phyloP scores from a whole-genome alignment of 345 rosid genomes.

The Syzygium grande region DNA sequence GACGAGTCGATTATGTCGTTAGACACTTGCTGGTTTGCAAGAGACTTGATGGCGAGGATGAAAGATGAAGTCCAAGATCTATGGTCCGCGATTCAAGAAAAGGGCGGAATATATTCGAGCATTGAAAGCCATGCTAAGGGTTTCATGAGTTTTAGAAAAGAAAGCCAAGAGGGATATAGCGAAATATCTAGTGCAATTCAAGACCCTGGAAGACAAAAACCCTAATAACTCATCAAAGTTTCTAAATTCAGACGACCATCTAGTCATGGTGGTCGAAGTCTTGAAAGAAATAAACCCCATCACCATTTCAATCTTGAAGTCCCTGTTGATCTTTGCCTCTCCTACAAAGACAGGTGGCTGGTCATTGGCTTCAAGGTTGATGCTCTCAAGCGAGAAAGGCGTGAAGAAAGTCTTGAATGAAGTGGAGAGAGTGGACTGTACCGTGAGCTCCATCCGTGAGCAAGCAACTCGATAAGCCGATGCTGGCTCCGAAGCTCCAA shows the following conservation, averaged over 20 bases:
- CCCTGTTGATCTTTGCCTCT: slow-evolving; percentile 36
- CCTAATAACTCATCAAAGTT: not conserved
- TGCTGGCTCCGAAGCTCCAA: slow-evolving; percentile 13
- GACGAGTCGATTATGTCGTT: slow-evolving; percentile 27
- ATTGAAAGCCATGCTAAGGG: slow-evolving; percentile 22
- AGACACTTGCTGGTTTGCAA: slow-evolving; percentile 24
- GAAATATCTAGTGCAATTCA: slow-evolving; percentile 31
- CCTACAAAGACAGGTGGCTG: slow-evolving; percentile 25
- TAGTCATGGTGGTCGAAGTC: slow-evolving; percentile 8
- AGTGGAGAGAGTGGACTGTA: slow-evolving; percentile 28
- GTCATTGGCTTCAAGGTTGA: slow-evolving; percentile 28
- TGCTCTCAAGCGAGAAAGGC: slow-evolving; percentile 14
- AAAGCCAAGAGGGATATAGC: slow-evolving; percentile 36
- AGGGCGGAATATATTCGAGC: slow-evolving; percentile 13
- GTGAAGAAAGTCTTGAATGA: slow-evolving; percentile 22
- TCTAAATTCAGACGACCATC: slow-evolving; percentile 7
- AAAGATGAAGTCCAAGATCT: slow-evolving; percentile 26
- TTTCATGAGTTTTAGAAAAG: slow-evolving; percentile 50
- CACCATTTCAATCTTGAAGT: slow-evolving; percentile 23
- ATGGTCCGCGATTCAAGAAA: slow-evolving; percentile 35
- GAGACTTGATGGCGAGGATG: slow-evolving; percentile 34
- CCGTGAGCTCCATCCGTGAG: slow-evolving; percentile 7
- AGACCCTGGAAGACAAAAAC: slow-evolving; percentile 20
- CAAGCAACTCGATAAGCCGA: not conserved
- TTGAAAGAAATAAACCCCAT: slow-evolving; percentile 29